Evolutionary conservation across 2,329 filamentous ascomycete species (phyloP).

Genomic region (Didymella sp.): DNA sequence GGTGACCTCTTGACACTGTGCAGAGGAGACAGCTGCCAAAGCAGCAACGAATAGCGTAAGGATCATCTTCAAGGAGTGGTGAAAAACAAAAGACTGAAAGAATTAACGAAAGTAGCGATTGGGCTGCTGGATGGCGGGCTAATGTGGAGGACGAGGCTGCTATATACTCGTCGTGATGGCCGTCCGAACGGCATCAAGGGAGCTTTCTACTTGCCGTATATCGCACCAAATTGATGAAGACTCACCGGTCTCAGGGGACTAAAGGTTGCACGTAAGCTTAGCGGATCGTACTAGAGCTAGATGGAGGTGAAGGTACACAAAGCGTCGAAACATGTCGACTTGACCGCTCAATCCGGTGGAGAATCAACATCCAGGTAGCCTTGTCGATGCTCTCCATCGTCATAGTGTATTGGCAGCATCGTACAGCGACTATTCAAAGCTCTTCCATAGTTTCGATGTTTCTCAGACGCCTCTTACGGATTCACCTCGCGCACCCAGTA

Average conservation of each 20-base stretch:
- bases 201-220: neutral
- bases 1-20: slow-evolving; percentile 20
- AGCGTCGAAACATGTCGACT: slow-evolving; percentile 5
- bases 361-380: neutral
- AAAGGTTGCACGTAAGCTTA: slow-evolving; percentile 8
- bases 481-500: slow-evolving; percentile 15
- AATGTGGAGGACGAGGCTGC: neutral
- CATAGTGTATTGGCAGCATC: slow-evolving; percentile 7
- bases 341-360: neutral
- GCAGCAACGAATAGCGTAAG: slow-evolving; percentile 23
- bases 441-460: slow-evolving; percentile 5
- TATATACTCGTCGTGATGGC: slow-evolving; percentile 2
- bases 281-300: neutral
- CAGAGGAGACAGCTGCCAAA: slow-evolving; percentile 27
- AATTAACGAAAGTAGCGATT: slow-evolving; percentile 24
- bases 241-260: neutral
- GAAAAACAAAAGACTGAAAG: slow-evolving; percentile 18
- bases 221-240: slow-evolving; percentile 7
- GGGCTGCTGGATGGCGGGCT: slow-evolving; percentile 27
- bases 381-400: neutral
- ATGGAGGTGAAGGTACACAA: slow-evolving; percentile 4
- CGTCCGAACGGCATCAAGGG: slow-evolving; percentile 9
- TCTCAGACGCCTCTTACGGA: slow-evolving; percentile 7
- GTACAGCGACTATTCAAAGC: slow-evolving; percentile 5
- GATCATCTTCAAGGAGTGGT: slow-evolving; percentile 27